Percentiles rank a stretch among this genome's conserved stretches.
These are phyloP conservation scores for Ciborinia camelliae DNA, from an alignment of 2,329 filamentous ascomycete genomes.

Conservation along the genomic window DNA sequence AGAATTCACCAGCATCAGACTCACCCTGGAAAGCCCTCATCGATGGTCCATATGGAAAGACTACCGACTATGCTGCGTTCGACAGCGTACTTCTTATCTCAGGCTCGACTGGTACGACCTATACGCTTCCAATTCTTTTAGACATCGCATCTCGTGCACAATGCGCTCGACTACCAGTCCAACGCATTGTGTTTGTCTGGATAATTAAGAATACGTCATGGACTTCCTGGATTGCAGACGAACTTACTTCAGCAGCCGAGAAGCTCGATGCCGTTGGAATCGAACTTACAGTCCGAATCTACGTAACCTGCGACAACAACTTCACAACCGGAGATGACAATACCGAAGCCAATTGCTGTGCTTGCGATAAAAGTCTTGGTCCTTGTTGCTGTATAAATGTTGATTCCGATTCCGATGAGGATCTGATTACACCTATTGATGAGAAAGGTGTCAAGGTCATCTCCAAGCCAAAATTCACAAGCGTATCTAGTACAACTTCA, in stretches of 20 bases:
- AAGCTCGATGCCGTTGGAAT: conserved; percentile 47
- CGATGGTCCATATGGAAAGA: conserved; percentile 54
- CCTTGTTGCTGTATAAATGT: conserved; percentile 26
- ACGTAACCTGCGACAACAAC: conserved; percentile 45
- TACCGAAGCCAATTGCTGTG: conserved; percentile 20
- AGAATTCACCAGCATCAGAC: conserved; percentile 21
- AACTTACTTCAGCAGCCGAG: conserved; percentile 32
- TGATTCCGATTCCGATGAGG: conserved; percentile 1
- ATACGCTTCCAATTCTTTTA: conserved; percentile 54
- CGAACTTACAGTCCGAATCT: conserved; percentile 50
- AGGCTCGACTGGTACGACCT: conserved; percentile 60
- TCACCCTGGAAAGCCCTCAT: conserved; percentile 43
- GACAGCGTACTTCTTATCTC: conserved; percentile 59
- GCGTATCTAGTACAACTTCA: conserved; percentile 21
- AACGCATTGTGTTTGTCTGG: conserved; percentile 52
- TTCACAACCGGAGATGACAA: conserved; percentile 23
- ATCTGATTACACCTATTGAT: background rate
- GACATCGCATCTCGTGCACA: conserved; percentile 27
- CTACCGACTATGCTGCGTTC: conserved; percentile 52
- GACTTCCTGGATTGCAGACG: conserved; percentile 43
- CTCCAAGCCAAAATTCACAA: conserved; percentile 11
- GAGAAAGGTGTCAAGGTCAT: conserved; percentile 16
- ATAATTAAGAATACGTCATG: conserved; percentile 56
- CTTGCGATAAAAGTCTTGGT: conserved; percentile 26
- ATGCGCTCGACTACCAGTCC: conserved; percentile 41